phyloP scores from a whole-genome alignment of 257 asterid genomes.

The Solanum habrochaites region DNA sequence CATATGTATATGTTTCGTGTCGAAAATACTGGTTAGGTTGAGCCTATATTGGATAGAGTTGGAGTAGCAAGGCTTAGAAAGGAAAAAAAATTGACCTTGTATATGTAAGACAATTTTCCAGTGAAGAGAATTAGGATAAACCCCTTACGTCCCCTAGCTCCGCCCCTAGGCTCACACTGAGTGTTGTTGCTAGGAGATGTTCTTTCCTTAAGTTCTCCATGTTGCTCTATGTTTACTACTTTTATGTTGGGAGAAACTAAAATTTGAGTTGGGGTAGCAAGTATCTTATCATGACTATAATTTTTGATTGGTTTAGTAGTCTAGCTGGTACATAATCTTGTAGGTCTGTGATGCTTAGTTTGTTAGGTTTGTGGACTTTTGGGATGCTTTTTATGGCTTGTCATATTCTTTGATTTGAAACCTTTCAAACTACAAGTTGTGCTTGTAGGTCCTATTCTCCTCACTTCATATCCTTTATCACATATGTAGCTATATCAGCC shows the following conservation, averaged over 20 bases:
- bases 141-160: not conserved
- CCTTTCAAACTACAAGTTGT: not conserved
- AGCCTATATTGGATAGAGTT: not conserved
- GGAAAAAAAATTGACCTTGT: not conserved
- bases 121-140: not conserved
- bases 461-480: not conserved
- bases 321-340: not conserved
- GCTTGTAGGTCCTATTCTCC: not conserved
- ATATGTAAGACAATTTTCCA: not conserved
- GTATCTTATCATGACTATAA: not conserved
- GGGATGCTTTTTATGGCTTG: not conserved
- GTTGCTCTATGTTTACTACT: not conserved
- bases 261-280: not conserved
- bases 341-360: not conserved
- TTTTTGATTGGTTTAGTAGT: not conserved
- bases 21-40: not conserved
- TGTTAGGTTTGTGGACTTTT: not conserved
- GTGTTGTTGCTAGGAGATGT: not conserved
- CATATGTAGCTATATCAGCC: not conserved
- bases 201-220: not conserved
- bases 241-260: not conserved
- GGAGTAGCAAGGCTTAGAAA: not conserved
- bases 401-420: not conserved
- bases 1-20: not conserved
- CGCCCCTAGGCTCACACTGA: not conserved